Evolutionary conservation across 1,284 basidiomycete genomes (phyloP).

Genomic region (Ustilago cynodontis): DNA sequence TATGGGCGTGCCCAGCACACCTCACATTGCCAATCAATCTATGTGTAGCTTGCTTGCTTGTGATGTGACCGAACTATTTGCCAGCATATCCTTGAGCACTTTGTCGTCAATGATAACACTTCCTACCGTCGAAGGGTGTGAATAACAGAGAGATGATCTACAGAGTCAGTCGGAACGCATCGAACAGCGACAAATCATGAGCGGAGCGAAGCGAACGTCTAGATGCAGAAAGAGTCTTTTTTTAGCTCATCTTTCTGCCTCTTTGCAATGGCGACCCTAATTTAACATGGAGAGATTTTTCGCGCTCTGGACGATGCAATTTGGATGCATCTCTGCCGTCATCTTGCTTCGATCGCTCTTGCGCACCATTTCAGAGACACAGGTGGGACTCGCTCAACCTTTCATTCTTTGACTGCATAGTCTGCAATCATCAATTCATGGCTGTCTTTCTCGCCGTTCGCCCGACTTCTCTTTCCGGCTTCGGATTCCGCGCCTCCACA

Average conservation of each 20-base stretch:
- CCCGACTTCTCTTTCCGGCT: background rate
- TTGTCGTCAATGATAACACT: no score
- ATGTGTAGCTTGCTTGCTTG: no score
- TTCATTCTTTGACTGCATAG: background rate
- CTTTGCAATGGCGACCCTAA: constrained; percentile 1
- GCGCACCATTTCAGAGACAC: constrained; percentile 3
- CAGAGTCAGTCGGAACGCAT: background rate
- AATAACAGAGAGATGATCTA: background rate
- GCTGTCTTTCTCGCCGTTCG: background rate
- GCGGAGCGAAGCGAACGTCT: no score
- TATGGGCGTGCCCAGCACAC: no score
- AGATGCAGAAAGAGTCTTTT: constrained; percentile 5
- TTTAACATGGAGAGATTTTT: no score
- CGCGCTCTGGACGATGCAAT: no score
- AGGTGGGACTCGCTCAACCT: no score
- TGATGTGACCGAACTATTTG: no score
- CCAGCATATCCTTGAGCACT: no score
- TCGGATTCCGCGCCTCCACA: constrained; percentile 2
- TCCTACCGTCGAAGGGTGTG: no score
- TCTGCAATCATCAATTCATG: background rate
- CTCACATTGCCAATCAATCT: no score
- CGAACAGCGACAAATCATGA: background rate
- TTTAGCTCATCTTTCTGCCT: constrained; percentile 11
- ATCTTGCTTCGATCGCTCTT: constrained; percentile 18
- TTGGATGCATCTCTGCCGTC: constrained; percentile 24